Evolutionary conservation across 345 rosid species (phyloP).

Genomic region (Bruguiera sexangula): DNA sequence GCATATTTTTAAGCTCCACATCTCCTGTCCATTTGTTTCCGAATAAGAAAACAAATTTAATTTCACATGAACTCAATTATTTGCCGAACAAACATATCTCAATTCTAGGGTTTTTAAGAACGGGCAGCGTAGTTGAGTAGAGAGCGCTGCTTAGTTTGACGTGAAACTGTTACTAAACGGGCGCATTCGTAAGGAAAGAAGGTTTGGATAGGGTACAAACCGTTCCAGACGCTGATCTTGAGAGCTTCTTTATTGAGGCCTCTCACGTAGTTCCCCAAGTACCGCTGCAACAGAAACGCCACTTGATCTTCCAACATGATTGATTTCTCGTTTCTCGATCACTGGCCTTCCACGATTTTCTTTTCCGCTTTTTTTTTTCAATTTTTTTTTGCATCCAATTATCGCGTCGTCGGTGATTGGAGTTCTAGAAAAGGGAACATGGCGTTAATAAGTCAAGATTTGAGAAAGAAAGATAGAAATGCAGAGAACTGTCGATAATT

Average conservation of each 20-base stretch:
- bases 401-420: background rate
- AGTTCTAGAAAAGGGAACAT: background rate
- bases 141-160: background rate
- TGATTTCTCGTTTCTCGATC: constrained; percentile 4
- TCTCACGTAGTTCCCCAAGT: constrained; percentile 80
- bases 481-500: background rate
- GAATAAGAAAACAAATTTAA: background rate
- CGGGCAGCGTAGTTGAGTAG: too few species aligned
- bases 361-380: background rate
- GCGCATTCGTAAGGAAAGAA: background rate
- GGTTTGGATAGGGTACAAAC: constrained; percentile 25
- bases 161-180: background rate
- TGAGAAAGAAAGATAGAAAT: background rate
- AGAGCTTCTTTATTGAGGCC: constrained; percentile 95
- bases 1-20: constrained; percentile 96
- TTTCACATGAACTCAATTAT: background rate
- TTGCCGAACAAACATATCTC: background rate
- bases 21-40: constrained; percentile 47
- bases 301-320: constrained; percentile 99
- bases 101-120: too few species aligned
- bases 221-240: constrained; percentile 96
- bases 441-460: too few species aligned
- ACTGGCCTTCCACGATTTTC: background rate
- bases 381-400: background rate
- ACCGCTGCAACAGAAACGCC: constrained; percentile 77